Conservation (phyloP, 805 yeast species). For the Schwanniomyces vanrijiae region DNA sequence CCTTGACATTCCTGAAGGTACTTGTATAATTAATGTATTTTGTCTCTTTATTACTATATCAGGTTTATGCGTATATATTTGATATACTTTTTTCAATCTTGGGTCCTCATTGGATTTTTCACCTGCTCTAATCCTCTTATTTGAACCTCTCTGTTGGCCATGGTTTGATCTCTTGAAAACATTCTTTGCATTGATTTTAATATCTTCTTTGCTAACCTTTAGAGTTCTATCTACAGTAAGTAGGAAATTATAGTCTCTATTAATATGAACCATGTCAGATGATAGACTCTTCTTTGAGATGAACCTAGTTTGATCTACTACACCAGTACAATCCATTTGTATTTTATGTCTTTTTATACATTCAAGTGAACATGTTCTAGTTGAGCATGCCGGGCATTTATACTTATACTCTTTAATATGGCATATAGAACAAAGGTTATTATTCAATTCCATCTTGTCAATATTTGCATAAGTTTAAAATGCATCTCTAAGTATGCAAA, state of each 20-base stretch:
- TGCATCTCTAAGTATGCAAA: not conserved
- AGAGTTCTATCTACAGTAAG: constrained; percentile 58
- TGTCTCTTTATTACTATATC: constrained; percentile 43
- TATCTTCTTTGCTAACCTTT: constrained; percentile 56
- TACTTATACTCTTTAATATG: constrained; percentile 51
- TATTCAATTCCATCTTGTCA: constrained; percentile 1
- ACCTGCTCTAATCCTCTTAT: constrained; percentile 20
- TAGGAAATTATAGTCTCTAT: constrained; percentile 82
- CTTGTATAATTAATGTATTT: constrained; percentile 61
- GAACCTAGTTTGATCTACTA: constrained; percentile 59
- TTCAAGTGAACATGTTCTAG: constrained; percentile 63
- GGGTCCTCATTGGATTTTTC: constrained; percentile 18
- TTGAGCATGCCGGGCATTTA: constrained; percentile 76
- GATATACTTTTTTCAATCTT: constrained; percentile 20
- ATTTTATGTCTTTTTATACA: constrained; percentile 75
- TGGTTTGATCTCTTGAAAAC: constrained; percentile 32
- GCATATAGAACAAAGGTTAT: constrained; percentile 31
- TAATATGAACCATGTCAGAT: constrained; percentile 48
- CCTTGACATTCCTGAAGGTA: constrained; percentile 78
- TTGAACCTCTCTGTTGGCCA: constrained; percentile 10
- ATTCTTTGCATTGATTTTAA: constrained; percentile 40
- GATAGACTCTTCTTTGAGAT: constrained; percentile 47
- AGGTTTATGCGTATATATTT: constrained; percentile 26
- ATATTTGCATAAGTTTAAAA: not conserved
- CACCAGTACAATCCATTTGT: constrained; percentile 64